Evolutionary conservation across 139 green algal species (phyloP), one percentile per base, ranked within the genome.

Genomic region (Pleodorina starrii): DNA sequence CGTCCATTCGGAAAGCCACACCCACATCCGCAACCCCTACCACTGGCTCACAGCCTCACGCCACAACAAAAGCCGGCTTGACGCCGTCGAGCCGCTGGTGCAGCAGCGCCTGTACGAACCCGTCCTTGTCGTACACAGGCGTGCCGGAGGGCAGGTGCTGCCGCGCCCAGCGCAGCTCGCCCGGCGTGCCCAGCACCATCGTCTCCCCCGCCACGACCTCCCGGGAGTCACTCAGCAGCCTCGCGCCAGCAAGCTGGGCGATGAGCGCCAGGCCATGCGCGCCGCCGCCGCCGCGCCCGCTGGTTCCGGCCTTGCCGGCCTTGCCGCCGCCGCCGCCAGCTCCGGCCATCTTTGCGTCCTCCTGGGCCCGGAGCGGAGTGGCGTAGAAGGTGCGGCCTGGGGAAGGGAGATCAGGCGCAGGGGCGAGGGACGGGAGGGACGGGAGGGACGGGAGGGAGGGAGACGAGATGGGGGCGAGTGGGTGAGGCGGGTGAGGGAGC

Each of bases 61-160:
- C n/a, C n/a, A 86, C 80, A 43, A n/a, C 43, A 48, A 63, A 86
- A 29, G 23, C 40, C 29, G 80, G 80, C 80, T 86, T 59, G 29
- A 76, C 42, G 5, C 59, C 80, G 17, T 86, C 80, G 9, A 86
- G 29, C 27, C 40, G 27, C 59, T 86, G 80, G 21, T 86, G 80
- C 80, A 86, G 38, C 59, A 86, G 50, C 80, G 59, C 59, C 23
- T 57, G 23, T n/a, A 46, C 29, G 59, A 86, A 86, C 3, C 32
- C 80, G 9, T 86, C 80, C 80, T 86, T 86, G 80, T 76, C 80
- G 60, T 86, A 86, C 54, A 86, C 80, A 1, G 9, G 40, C 27
- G 80, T 86, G 16, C 80, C 80, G 1, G 27, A 0, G 4, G 80
- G 59, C 59, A 86, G 80, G 80, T 86, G 40, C 57, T 75, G 40